Base-by-base conservation (phyloP, 352 stramenopile species). In the Albugo candida region DNA sequence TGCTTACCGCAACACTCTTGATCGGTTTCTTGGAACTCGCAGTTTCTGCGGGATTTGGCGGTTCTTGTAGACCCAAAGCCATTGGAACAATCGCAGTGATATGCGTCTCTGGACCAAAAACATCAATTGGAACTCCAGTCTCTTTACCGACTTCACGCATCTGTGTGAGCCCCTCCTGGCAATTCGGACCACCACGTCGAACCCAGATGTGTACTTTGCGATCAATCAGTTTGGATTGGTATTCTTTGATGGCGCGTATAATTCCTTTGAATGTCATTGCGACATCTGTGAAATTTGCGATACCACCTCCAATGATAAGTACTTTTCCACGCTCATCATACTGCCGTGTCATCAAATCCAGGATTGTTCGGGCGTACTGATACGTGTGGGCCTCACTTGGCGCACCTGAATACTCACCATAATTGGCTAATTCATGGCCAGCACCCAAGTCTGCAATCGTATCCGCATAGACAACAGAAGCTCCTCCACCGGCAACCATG, bases 281-380 rank as follows among this genome's bases (percentile, higher is more conserved):
- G 10, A 97, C 88, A 59, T 98, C 93, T 36, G 93, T 98, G 64
- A 98, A 98, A 67, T 98, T 98, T 53, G 93, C 93, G 70, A 98
- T 98, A 41, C 91, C 89, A 53, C 93, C 93, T 45, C 93, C 93
- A 54, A 98, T 96, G 57, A 98, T 97, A 38, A 98, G 71, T 44
- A 97, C 85, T 70, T 97, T 98, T 39, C 74, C 74, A 31, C 75
- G 68, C 24, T 86, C 69, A 61, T 96, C 73, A 43, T 81, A 77
- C 49, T 93, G 70, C 53, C 79, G 76, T 53, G 87, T 96, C 93
- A 98, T 97, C 0, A 97, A 70, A 31, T 86, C 76, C 43, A 98
- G 79, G 38, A 98, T 93, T 10, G 93, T 97, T 58, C 94, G 92
- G 41, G 93, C 93, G 69, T 97, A 98, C 60, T 97, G 84, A 70